phyloP scores from a whole-genome alignment of 768 basidiomycete species.

The Suillus hirtellus region DNA sequence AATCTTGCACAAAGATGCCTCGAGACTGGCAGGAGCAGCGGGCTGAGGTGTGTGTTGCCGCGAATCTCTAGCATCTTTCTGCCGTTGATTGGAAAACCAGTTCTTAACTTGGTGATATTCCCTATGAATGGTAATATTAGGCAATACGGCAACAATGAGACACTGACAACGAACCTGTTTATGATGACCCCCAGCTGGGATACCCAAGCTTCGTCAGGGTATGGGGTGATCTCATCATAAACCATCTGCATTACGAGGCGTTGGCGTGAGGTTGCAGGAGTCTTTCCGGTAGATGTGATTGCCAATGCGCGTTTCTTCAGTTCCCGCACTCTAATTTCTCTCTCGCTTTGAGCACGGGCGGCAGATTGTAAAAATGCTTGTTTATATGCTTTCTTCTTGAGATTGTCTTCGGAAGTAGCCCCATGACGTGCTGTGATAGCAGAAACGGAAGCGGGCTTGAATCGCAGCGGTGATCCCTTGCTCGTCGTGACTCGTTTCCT shows the following conservation, averaged over 20 bases:
- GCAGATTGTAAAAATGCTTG: constrained; percentile 21
- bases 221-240: constrained; percentile 65
- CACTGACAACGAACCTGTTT: constrained; percentile 40
- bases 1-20: constrained; percentile 36
- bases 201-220: constrained; percentile 64
- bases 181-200: constrained; percentile 58
- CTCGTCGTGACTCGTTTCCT: constrained; percentile 22
- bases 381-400: constrained; percentile 29
- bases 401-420: constrained; percentile 27
- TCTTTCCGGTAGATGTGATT: constrained; percentile 37
- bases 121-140: constrained; percentile 30
- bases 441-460: constrained; percentile 25
- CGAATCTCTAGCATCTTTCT: constrained; percentile 41
- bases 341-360: constrained; percentile 29
- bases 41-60: constrained; percentile 35
- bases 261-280: constrained; percentile 57
- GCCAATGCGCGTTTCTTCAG: constrained; percentile 32
- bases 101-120: constrained; percentile 64
- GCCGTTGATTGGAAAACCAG: constrained; percentile 69
- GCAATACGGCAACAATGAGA: not conserved
- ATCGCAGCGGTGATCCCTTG: constrained; percentile 28
- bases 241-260: constrained; percentile 61
- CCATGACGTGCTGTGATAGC: constrained; percentile 27
- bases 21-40: constrained; percentile 33
- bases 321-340: constrained; percentile 32